Evolutionary conservation across 768 basidiomycete species (phyloP), one percentile per base, ranked within the genome.

Genomic region (Clavaria fumosa): DNA sequence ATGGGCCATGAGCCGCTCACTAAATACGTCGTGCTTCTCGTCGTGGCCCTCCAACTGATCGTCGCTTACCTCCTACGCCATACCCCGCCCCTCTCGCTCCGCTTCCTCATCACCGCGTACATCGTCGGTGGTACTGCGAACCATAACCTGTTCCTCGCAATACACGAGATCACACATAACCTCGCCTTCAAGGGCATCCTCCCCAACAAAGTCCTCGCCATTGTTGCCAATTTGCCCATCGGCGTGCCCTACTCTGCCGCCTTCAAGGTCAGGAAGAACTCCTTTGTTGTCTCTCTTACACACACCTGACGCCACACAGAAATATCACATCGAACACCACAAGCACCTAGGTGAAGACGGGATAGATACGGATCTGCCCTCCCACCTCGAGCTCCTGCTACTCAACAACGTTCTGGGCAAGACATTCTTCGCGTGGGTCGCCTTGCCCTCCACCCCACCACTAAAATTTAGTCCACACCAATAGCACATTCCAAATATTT

Each of bases 161-260:
- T 99, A 38, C 95, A 99, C 53, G 95, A 99, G 53, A 95, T 99
- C 43, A 95, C 91, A 2, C 95, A 99, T 56, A 97, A 96, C 54
- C 69, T 99, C 19, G 95, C 89, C 2, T 97, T 96, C 62, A 71
- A 68, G 43, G 68, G 79, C 17, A 70, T 97, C 32, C 63, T 61
- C 35, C 72, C 78, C 5, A 99, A 97, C 61, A 89, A 91, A 50
- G 54, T 77, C 18, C 61, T 96, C 15, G 89, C 95, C 4, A 76
- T 97, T 43, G 75, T 90, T 37, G 84, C 89, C 1, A 97, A 99
- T 53, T 50, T 95, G 19, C 85, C 90, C 0, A 96, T 99, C 39
- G 91, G 83, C 1, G 70, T 99, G 19, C 95, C 95, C 0, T 99
- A 96, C 56, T 79, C 83, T 14, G 84, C 86, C 46, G 78, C 86